Conservation (phyloP, 306 rosid genomes). For the Abrus pulchellus region DNA sequence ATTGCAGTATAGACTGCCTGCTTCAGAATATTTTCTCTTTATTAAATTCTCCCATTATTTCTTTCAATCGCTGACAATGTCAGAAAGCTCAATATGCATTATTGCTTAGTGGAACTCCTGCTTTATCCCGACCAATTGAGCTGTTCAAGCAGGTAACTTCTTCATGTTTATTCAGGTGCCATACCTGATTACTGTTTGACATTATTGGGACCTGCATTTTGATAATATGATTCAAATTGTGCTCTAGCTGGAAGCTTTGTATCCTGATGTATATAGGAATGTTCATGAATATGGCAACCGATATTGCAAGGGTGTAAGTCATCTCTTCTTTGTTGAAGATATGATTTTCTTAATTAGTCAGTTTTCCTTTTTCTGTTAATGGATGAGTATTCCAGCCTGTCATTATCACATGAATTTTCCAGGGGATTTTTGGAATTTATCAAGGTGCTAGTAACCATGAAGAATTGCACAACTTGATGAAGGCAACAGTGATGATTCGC, state of each 20-base stretch:
- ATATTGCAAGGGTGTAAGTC: constrained; percentile 98
- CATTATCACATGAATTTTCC: constrained; percentile 43
- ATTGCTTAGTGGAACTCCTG: constrained; percentile 98
- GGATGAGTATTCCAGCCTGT: constrained; percentile 24
- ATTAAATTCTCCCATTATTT: constrained; percentile 40
- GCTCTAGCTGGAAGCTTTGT: constrained; percentile 89
- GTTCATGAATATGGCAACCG: constrained; percentile 94
- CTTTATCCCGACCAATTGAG: constrained; percentile 96
- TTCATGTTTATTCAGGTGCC: constrained; percentile 23
- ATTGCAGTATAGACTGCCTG: not conserved
- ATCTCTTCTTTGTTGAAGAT: constrained; percentile 40
- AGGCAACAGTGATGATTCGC: constrained; percentile 92
- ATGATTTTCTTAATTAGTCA: constrained; percentile 34
- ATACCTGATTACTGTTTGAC: constrained; percentile 25
- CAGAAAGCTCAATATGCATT: constrained; percentile 93
- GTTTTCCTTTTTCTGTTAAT: constrained; percentile 39
- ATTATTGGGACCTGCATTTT: constrained; percentile 38
- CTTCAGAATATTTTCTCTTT: constrained; percentile 13
- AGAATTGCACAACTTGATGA: constrained; percentile 94
- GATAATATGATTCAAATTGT: constrained; percentile 50
- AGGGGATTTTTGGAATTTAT: constrained; percentile 88
- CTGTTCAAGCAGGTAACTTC: constrained; percentile 81
- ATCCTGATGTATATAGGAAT: constrained; percentile 85
- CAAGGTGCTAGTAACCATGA: constrained; percentile 99
- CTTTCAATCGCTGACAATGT: constrained; percentile 34